Conservation (phyloP, 495 filamentous ascomycete genomes). For the Tuber brumale region DNA sequence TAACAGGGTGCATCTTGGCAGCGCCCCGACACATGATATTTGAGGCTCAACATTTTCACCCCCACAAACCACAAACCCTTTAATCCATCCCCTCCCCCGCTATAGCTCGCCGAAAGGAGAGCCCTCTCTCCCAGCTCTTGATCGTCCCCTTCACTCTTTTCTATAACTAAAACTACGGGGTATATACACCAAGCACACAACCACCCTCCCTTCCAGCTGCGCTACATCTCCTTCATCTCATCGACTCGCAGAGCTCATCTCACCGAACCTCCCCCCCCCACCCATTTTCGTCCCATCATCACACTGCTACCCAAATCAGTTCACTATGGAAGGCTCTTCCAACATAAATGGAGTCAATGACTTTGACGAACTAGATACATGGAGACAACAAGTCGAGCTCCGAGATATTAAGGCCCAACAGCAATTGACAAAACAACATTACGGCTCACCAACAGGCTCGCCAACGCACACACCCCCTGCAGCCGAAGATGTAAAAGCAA, state of each 20-base stretch:
- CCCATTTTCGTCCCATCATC: conserved; percentile 17
- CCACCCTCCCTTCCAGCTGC: conserved; percentile 23
- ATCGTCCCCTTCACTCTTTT: conserved; percentile 8
- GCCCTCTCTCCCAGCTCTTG: conserved; percentile 25
- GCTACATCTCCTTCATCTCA: conserved; percentile 13
- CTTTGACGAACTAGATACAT: conserved; percentile 27
- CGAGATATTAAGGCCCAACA: conserved; percentile 34
- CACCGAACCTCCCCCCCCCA: conserved; percentile 21
- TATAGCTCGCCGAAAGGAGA: conserved; percentile 30
- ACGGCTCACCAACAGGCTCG: conserved; percentile 32
- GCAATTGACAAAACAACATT: conserved; percentile 36
- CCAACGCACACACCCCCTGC: conserved; percentile 32
- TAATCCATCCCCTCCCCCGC: conserved; percentile 30
- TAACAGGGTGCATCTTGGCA: conserved; percentile 25
- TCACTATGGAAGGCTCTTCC: conserved; percentile 31
- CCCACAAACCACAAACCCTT: conserved; percentile 36
- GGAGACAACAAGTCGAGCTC: conserved; percentile 35
- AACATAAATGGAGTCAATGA: conserved; percentile 24
- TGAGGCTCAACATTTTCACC: conserved; percentile 36
- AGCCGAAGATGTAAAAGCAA: conserved; percentile 30
- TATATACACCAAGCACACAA: neutral
- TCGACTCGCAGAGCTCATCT: conserved; percentile 24
- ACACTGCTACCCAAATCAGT: conserved; percentile 25
- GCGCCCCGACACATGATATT: conserved; percentile 31
- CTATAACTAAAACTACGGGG: neutral